These are phyloP conservation scores for Picea glauca DNA, from an alignment of 75 land plant genomes.

Conservation along the genomic window DNA sequence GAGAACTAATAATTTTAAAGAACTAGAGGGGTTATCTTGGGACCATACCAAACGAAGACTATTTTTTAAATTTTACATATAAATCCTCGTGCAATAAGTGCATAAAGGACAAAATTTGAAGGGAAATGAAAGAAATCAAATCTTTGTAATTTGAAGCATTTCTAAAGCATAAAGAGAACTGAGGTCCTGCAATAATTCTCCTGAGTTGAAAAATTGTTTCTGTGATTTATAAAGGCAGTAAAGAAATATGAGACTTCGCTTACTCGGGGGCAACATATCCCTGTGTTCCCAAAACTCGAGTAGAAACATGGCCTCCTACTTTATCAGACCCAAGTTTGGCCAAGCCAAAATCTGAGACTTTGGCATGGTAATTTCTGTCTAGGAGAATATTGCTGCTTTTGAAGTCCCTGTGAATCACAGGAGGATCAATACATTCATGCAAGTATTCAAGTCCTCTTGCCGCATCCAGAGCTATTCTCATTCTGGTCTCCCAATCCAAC, in stretches of 20 bases:
- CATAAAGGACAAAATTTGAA: not conserved
- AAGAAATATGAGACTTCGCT: slow-evolving; percentile 8
- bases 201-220: not conserved
- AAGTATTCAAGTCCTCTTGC: slow-evolving; percentile 78
- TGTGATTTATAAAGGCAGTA: not conserved
- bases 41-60: not conserved
- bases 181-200: not conserved
- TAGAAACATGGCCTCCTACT: slow-evolving; percentile 29
- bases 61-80: not conserved
- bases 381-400: slow-evolving; percentile 29
- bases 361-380: slow-evolving; percentile 55
- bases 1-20: not conserved
- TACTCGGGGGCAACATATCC: slow-evolving; percentile 37
- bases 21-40: not conserved
- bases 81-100: not conserved
- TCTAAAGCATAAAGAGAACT: too few species aligned
- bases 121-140: not conserved
- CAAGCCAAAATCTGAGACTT: slow-evolving; percentile 61
- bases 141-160: not conserved
- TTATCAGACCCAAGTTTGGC: slow-evolving; percentile 34
- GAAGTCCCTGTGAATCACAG: slow-evolving; percentile 94
- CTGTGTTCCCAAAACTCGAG: slow-evolving; percentile 28
- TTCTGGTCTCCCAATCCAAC: slow-evolving; percentile 66
- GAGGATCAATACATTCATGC: slow-evolving; percentile 70
- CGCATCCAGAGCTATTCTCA: slow-evolving; percentile 73